Evolutionary conservation across 495 filamentous ascomycete species (phyloP), one percentile per base, ranked within the genome.

Genomic region (Pyrenopolyporus hunteri): DNA sequence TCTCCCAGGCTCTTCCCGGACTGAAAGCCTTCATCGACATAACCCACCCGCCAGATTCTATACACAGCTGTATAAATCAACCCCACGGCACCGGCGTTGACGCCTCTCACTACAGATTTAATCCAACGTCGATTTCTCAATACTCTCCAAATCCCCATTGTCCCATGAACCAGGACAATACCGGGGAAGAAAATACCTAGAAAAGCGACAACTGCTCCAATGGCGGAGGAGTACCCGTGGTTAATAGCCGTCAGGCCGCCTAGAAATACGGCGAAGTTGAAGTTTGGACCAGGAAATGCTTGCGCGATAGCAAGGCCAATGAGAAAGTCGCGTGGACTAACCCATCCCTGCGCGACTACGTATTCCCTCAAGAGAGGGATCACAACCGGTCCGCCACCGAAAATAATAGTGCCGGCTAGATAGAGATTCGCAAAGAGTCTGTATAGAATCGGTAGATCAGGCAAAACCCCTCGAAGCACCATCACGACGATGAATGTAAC

Each of bases 41-140:
- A 90, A 0, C 91, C 91, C 59, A 92, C 88, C 73, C 88, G 76
- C 85, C 89, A 93, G 17, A 95, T 80, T 25, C 89, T 76, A 60
- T 95, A 93, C n/a, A 95, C 90, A 13, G 91, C 90, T 11, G 90
- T 92, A 62, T 89, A 95, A 4, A 93, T 87, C 58, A 93, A 59
- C 0, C 91, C 90, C 0, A 93, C 87, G 0, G 90, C 91, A 0
- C 83, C 79, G 0, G 91, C 90, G 71, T 92, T 92, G 6, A 92
- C 70, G 0, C 91, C 90, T 9, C 89, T 69, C 49, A 93, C 63
- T 9, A 82, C 68, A 9, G 81, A 76, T 44, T 79, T 77, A 8
- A 92, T 82, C 68, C 74, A 82, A 6, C 77, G 74, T 45, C 73
- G 73, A 10, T 68, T 77, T 4, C 89, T 73, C 22, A 90, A 57